These are phyloP conservation scores for Sordariomycetes sp. DNA, from an alignment of 2,329 filamentous ascomycete genomes.

Conservation along the genomic window DNA sequence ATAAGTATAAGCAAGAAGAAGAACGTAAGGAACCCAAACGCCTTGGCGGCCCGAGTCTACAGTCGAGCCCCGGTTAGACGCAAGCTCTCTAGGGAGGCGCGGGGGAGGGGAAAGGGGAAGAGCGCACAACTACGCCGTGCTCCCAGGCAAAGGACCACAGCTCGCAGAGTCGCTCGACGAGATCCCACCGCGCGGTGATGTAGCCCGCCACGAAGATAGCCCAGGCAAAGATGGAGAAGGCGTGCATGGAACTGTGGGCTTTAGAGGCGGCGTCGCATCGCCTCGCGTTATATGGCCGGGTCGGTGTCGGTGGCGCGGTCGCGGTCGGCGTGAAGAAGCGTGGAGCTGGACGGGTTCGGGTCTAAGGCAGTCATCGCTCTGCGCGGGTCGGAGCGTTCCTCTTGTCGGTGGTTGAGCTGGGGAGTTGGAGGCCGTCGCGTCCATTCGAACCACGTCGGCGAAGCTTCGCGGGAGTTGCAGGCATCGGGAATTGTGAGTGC, in stretches of 20 bases:
- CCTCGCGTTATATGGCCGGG: neutral
- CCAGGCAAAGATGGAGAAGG: conserved; percentile 88
- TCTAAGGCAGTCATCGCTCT: neutral
- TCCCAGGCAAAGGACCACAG: conserved; percentile 96
- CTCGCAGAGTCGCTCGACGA: conserved; percentile 93
- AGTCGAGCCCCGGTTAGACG: conserved; percentile 1
- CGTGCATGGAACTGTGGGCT: conserved; percentile 59
- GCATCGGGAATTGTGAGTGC: neutral
- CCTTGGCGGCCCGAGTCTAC: conserved; percentile 74
- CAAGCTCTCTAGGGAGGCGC: neutral
- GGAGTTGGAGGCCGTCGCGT: neutral
- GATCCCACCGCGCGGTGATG: conserved; percentile 97
- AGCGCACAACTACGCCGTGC: conserved; percentile 90
- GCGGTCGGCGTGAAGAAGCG: neutral
- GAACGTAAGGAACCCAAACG: conserved; percentile 67
- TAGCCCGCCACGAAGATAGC: conserved; percentile 99
- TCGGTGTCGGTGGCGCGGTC: neutral
- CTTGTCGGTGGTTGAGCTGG: neutral
- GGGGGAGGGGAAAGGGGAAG: conserved; percentile 9
- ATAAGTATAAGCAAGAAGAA: conserved; percentile 77
- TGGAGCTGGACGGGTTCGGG: neutral
- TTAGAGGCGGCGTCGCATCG: conserved; percentile 1
- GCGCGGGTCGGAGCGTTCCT: neutral
- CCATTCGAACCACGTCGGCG: neutral
- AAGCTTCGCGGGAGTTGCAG: neutral